Base-by-base conservation (phyloP, 805 yeast species). In the Nadsonia fulvescens region DNA sequence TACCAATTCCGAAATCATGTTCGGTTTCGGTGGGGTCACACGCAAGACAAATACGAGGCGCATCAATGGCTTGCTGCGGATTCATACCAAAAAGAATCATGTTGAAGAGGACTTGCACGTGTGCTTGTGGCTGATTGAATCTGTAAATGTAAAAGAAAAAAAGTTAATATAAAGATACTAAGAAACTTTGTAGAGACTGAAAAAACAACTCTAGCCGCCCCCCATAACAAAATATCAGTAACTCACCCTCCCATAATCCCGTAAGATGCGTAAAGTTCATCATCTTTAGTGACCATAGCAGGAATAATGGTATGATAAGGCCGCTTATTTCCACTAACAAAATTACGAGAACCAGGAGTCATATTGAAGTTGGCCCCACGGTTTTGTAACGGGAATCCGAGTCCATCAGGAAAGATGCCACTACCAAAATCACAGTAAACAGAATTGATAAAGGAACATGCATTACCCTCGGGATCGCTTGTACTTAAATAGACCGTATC, bases 201-300 rank as follows among this genome's bases (percentile, higher is more conserved):
- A n/a, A n/a, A n/a, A n/a, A n/a, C n/a, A n/a, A n/a, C n/a, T n/a
- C n/a, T n/a, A n/a, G n/a, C n/a, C n/a, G n/a, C n/a, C n/a, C n/a
- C n/a, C n/a, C n/a, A n/a, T n/a, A n/a, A n/a, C n/a, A n/a, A n/a
- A n/a, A n/a, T n/a, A n/a, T n/a, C n/a, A n/a, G n/a, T 0, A n/a
- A n/a, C n/a, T n/a, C n/a, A n/a, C n/a, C 86, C 91, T 10, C 92
- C 92, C 81, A 75, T 76, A 33, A 73, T 76, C 25, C 86, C 89
- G 37, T 60, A 71, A n/a, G 72, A 51, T 1, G 82, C 81, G 39
- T 58, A 70, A n/a, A 77, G 47, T 3, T 30, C 32, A 15, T 28
- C 29, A 3, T 36, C 33, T 3, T 53, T 46, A 8, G 91, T 77
- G 15, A 77, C 63, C 70, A 77, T 62, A 0, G 81, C 78, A 1